These are phyloP conservation scores for Phoenix dactylifera DNA, from an alignment of 176 grass and related monocot genomes.

Conservation along the genomic window DNA sequence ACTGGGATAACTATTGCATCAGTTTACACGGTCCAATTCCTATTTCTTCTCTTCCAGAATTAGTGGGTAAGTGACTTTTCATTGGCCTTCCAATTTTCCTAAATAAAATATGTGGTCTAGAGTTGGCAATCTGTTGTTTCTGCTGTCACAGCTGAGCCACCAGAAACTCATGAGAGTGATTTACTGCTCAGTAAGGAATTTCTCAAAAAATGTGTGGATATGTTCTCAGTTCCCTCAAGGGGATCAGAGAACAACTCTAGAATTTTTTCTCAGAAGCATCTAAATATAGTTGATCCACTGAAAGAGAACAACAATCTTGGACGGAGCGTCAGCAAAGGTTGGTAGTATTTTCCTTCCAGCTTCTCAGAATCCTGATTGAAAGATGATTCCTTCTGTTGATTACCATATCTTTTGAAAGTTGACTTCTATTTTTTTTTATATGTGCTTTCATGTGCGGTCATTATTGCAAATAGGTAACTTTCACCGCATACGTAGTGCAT, in stretches of 20 bases:
- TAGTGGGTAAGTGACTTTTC: conserved; percentile 57
- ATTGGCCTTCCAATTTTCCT: background rate
- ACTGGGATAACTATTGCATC: conserved; percentile 76
- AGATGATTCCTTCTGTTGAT: too few relatives aligned
- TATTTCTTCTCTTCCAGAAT: conserved; percentile 65
- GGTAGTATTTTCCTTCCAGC: background rate
- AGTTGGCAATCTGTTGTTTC: conserved; percentile 6
- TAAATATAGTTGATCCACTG: conserved; percentile 89
- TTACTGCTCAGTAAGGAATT: conserved; percentile 43
- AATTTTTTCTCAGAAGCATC: conserved; percentile 51
- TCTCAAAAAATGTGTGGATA: conserved; percentile 41
- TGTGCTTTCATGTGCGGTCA: too few relatives aligned
- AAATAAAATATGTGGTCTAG: too few relatives aligned
- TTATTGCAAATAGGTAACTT: background rate
- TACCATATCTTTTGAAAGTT: too few relatives aligned
- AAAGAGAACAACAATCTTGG: conserved; percentile 88
- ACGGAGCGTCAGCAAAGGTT: conserved; percentile 84
- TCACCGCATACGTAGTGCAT: background rate
- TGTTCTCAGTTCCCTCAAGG: conserved; percentile 34
- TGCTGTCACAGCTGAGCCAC: conserved; percentile 38
- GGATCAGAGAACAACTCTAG: conserved; percentile 30
- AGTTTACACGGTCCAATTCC: conserved; percentile 62
- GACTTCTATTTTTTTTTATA: too few relatives aligned
- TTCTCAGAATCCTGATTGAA: too few relatives aligned
- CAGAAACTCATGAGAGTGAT: conserved; percentile 33